A percentile compares a stretch with the other conserved stretches of the same genome.
Evolutionary conservation across 805 yeast genomes (phyloP).

Genomic region (Helenozyma rhizophorensis): DNA sequence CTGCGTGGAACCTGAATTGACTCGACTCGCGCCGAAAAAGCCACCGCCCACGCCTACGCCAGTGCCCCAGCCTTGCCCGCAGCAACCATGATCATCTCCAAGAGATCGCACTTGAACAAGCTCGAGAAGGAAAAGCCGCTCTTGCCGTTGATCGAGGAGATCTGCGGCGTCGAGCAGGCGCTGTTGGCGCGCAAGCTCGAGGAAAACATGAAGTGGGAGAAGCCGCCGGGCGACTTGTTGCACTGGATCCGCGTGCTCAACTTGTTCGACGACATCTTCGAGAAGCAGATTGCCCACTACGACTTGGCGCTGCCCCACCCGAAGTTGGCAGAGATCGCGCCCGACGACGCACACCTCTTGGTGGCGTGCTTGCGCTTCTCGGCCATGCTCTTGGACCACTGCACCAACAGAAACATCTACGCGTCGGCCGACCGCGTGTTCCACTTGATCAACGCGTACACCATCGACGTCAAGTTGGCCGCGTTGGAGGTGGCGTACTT

Average conservation of each 20-base stretch:
- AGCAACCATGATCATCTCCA: constrained; percentile 28
- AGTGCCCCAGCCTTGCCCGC: neutral
- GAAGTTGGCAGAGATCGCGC: constrained; percentile 41
- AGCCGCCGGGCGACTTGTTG: constrained; percentile 64
- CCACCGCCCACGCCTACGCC: too few species aligned
- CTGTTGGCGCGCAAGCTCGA: constrained; percentile 39
- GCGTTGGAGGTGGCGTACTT: constrained; percentile 59
- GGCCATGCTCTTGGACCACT: constrained; percentile 58
- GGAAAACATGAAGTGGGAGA: constrained; percentile 46
- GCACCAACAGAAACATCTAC: constrained; percentile 64
- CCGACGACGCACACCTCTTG: constrained; percentile 44
- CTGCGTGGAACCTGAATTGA: too few species aligned
- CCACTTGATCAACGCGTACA: constrained; percentile 53
- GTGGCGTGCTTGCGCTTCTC: constrained; percentile 59
- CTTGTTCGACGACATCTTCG: constrained; percentile 66
- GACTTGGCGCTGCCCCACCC: constrained; percentile 44
- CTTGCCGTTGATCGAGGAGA: constrained; percentile 29
- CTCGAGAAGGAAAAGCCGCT: constrained; percentile 28
- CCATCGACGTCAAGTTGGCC: constrained; percentile 52
- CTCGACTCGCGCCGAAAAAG: too few species aligned
- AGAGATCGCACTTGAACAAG: constrained; percentile 24
- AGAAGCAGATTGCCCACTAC: constrained; percentile 50
- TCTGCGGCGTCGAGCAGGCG: constrained; percentile 28
- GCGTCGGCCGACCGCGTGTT: constrained; percentile 61
- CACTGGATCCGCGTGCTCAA: constrained; percentile 78